Evolutionary conservation across 2,329 filamentous ascomycete species (phyloP).

Genomic region (Fusarium multiceps): DNA sequence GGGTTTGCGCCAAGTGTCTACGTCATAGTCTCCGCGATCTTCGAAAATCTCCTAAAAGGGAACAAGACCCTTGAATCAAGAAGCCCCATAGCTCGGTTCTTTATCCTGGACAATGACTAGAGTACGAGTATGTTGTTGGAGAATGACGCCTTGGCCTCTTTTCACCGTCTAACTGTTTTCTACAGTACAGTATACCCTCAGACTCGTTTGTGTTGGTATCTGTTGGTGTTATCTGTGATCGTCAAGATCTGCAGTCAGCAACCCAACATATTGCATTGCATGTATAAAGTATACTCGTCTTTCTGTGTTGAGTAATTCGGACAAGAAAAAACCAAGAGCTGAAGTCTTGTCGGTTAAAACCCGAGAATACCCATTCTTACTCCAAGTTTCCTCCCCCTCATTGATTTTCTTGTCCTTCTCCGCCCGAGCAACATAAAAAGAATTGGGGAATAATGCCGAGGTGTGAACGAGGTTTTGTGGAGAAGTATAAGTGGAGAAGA

Average conservation of each 20-base stretch:
- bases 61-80: constrained; percentile 21
- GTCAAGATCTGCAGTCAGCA: neutral
- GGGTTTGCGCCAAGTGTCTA: neutral
- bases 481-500: constrained; percentile 9
- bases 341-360: neutral
- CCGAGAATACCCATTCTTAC: constrained; percentile 27
- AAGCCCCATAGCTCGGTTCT: constrained; percentile 27
- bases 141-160: constrained; percentile 6
- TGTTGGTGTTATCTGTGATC: neutral
- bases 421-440: constrained; percentile 11
- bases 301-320: too few species aligned
- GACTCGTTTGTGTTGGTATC: neutral
- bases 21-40: constrained; percentile 27
- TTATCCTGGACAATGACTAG: constrained; percentile 27
- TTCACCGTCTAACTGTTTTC: constrained; percentile 4
- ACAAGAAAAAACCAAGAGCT: neutral
- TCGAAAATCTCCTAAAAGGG: constrained; percentile 18
- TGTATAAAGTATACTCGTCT: too few species aligned
- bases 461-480: constrained; percentile 15
- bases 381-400: constrained; percentile 22
- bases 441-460: constrained; percentile 33
- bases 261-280: neutral
- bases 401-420: neutral
- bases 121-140: neutral
- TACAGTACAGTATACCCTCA: neutral